These are phyloP conservation scores for Xylariales sp. DNA, from an alignment of 2,329 filamentous ascomycete species.

Conservation along the genomic window DNA sequence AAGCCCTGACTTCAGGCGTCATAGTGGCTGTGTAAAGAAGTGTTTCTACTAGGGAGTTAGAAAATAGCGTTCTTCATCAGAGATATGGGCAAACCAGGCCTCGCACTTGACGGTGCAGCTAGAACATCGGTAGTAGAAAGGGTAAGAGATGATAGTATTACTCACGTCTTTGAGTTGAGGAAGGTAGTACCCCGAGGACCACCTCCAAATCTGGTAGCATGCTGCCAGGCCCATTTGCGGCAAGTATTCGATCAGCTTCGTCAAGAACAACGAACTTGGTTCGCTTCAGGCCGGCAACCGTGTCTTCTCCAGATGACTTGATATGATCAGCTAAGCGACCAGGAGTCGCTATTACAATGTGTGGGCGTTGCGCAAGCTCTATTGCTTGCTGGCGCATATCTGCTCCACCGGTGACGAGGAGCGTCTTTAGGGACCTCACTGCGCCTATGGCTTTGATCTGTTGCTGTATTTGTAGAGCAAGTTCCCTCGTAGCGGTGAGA, in stretches of 20 bases:
- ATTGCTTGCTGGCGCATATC: constrained; percentile 95
- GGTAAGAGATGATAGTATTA: constrained; percentile 10
- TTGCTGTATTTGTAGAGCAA: constrained; percentile 95
- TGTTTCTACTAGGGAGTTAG: constrained; percentile 65
- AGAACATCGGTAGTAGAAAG: background rate
- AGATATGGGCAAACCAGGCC: background rate
- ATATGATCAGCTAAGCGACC: constrained; percentile 95
- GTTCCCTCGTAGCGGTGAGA: constrained; percentile 89
- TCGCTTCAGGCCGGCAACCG: constrained; percentile 81
- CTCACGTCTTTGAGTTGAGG: constrained; percentile 74
- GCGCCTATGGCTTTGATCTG: constrained; percentile 94
- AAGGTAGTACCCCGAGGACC: constrained; percentile 84
- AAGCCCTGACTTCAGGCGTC: constrained; percentile 87
- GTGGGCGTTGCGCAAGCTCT: constrained; percentile 81
- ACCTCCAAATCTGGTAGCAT: constrained; percentile 96
- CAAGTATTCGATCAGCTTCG: constrained; percentile 90
- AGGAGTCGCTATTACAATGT: constrained; percentile 94
- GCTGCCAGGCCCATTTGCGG: constrained; percentile 77
- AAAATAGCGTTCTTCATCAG: background rate
- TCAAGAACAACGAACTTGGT: constrained; percentile 91
- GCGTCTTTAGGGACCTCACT: constrained; percentile 85
- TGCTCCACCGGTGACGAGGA: constrained; percentile 90
- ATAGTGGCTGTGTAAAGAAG: constrained; percentile 96
- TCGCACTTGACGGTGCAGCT: background rate
- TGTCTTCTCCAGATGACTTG: constrained; percentile 89